Percentiles rank a stretch among this genome's conserved stretches.
Evolutionary conservation across 2,329 filamentous ascomycete genomes (phyloP).

Genomic region (Trichoderma atroviride): DNA sequence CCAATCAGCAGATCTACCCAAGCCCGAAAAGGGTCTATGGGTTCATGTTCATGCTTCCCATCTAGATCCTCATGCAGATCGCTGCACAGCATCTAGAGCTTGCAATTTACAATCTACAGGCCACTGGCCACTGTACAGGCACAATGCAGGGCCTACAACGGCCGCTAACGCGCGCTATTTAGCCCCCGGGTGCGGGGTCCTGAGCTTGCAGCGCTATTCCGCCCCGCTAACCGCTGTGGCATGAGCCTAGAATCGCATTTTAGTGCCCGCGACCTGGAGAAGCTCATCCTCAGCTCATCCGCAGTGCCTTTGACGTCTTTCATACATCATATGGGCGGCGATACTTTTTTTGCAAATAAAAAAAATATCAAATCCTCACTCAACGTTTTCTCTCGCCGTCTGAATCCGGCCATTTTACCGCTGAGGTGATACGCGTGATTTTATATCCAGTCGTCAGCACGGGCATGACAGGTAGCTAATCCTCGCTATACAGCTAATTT

Average conservation of each 20-base stretch:
- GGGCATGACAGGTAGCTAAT: neutral
- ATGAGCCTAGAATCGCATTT: neutral
- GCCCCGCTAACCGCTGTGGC: neutral
- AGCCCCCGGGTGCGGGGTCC: conserved; percentile 3
- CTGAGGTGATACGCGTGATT: neutral
- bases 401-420: neutral
- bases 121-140: neutral
- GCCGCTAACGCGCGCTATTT: neutral
- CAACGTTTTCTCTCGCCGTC: neutral
- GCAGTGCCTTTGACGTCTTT: conserved; percentile 19
- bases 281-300: neutral
- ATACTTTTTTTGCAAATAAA: neutral
- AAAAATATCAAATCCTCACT: neutral
- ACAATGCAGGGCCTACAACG: neutral
- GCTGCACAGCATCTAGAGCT: neutral
- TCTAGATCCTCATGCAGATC: neutral
- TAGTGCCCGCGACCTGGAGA: neutral
- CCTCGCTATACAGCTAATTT: neutral
- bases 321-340: conserved; percentile 17
- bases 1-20: neutral
- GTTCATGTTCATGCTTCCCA: neutral
- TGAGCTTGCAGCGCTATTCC: neutral
- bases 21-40: neutral
- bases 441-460: neutral
- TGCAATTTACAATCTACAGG: neutral